phyloP scores from a whole-genome alignment of 2,329 filamentous ascomycete genomes.

The Alternaria ethzedia region DNA sequence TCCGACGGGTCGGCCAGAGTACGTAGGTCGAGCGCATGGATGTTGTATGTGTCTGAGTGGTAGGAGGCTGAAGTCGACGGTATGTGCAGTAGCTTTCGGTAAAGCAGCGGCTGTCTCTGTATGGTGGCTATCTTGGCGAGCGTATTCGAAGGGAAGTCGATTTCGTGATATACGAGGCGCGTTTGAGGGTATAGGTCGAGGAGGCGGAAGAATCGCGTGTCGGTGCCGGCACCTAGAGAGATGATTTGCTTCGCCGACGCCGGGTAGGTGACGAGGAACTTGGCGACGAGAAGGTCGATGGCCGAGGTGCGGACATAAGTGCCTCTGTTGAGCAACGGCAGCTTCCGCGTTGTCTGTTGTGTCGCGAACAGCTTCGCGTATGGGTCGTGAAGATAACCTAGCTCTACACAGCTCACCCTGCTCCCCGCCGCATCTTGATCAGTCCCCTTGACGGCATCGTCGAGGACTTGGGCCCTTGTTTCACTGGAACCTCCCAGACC shows the following conservation, averaged over 20 bases:
- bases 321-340: constrained; percentile 94
- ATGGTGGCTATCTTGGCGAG: constrained; percentile 64
- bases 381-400: constrained; percentile 83
- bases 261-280: constrained; percentile 66
- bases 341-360: constrained; percentile 64
- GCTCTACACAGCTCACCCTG: constrained; percentile 82
- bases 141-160: constrained; percentile 85
- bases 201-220: constrained; percentile 85
- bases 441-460: constrained; percentile 82
- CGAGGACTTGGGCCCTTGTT: constrained; percentile 57
- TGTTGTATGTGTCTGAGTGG: constrained; percentile 59
- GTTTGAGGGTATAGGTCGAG: constrained; percentile 56
- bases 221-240: constrained; percentile 90
- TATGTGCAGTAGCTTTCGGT: constrained; percentile 31
- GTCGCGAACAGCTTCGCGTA: constrained; percentile 75
- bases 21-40: constrained; percentile 71
- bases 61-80: constrained; percentile 48
- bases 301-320: constrained; percentile 91
- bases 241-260: constrained; percentile 73
- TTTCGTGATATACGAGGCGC: constrained; percentile 80
- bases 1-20: constrained; percentile 52
- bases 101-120: constrained; percentile 38
- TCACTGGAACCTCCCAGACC: constrained; percentile 30
- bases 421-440: constrained; percentile 91
- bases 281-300: constrained; percentile 76